phyloP scores from a whole-genome alignment of 1,284 basidiomycete genomes.

The Trichosporon coremiiforme region DNA sequence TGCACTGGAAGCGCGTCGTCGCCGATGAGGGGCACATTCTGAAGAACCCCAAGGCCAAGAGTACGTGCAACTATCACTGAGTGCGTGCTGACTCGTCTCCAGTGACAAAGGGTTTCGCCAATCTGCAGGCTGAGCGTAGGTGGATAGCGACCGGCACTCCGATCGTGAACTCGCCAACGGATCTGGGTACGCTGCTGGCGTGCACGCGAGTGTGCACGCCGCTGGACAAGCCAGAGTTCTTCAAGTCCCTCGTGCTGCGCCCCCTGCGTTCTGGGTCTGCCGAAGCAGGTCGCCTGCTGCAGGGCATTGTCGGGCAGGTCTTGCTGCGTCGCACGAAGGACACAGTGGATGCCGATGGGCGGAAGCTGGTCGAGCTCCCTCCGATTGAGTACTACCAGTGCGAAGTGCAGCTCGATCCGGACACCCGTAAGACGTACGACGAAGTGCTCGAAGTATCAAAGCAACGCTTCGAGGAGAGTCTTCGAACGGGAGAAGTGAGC shows the following conservation, averaged over 20 bases:
- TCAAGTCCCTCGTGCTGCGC: constrained; percentile 71
- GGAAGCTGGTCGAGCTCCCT: constrained; percentile 71
- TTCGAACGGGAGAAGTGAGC: constrained; percentile 55
- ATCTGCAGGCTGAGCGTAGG: constrained; percentile 69
- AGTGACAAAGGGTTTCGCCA: constrained; percentile 70
- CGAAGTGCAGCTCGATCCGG: constrained; percentile 66
- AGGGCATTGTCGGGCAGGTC: constrained; percentile 79
- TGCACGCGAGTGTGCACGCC: constrained; percentile 80
- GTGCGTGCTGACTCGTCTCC: constrained; percentile 20
- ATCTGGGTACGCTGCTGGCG: constrained; percentile 78
- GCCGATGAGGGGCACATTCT: constrained; percentile 86
- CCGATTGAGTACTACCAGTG: constrained; percentile 61
- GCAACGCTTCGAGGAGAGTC: constrained; percentile 64
- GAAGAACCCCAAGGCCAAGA: constrained; percentile 81
- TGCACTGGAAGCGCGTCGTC: constrained; percentile 82
- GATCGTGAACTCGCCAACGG: constrained; percentile 80
- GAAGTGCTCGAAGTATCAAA: constrained; percentile 68
- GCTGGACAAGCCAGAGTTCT: constrained; percentile 75
- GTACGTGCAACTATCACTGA: constrained; percentile 30
- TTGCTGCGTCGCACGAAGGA: constrained; percentile 86
- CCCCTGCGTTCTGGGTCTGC: constrained; percentile 70
- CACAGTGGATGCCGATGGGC: constrained; percentile 76
- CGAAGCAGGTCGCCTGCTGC: constrained; percentile 68
- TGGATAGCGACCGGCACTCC: constrained; percentile 70
- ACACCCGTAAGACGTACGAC: constrained; percentile 73